Conservation (phyloP, 202 grass and related monocot species). For the Schoenoplectus tabernaemontani region DNA sequence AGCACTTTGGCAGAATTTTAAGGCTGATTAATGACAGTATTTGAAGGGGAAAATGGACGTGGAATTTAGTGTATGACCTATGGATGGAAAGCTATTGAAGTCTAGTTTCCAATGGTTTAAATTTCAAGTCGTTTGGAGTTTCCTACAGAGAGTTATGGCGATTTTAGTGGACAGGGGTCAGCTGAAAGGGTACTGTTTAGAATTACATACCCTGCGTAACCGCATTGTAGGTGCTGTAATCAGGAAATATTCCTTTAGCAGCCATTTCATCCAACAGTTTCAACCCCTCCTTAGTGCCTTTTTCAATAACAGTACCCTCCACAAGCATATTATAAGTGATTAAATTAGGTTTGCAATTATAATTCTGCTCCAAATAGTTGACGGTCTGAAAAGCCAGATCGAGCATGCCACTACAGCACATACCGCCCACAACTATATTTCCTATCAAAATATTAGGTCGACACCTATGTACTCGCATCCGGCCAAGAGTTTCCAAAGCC, state of each 20-base stretch:
- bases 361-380: conserved; percentile 4
- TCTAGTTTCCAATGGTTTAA: too few species aligned
- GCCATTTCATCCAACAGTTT: conserved; percentile 32
- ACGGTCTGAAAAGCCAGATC: conserved; percentile 25
- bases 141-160: too few species aligned
- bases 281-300: conserved; percentile 22
- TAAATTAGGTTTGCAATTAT: conserved; percentile 26
- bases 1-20: too few species aligned
- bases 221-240: conserved; percentile 33
- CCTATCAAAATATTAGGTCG: conserved; percentile 23
- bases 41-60: too few species aligned
- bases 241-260: conserved; percentile 22
- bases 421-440: conserved; percentile 31
- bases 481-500: conserved; percentile 24
- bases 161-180: too few species aligned
- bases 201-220: conserved; percentile 30
- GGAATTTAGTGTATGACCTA: too few species aligned
- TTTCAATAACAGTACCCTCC: conserved; percentile 21
- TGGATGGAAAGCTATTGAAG: too few species aligned
- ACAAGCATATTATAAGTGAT: conserved; percentile 35
- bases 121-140: too few species aligned
- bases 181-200: too few species aligned
- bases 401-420: conserved; percentile 28
- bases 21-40: too few species aligned
- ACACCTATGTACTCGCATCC: conserved; percentile 27